phyloP scores from a whole-genome alignment of 2,329 filamentous ascomycete genomes.

The Beauveria scarabaeidicola region DNA sequence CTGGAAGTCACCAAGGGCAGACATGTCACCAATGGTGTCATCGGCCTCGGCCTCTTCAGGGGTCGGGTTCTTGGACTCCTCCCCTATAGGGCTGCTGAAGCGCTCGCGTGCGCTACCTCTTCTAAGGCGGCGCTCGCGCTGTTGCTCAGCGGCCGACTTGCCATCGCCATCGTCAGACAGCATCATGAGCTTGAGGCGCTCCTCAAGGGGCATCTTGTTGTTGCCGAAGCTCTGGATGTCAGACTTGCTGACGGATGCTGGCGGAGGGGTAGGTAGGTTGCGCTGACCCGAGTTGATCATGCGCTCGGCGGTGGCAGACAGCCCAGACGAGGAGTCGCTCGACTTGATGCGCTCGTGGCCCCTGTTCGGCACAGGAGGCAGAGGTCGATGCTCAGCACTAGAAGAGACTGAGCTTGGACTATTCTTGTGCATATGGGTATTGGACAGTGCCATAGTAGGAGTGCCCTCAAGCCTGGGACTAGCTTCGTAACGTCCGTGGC shows the following conservation, averaged over 20 bases:
- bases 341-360: conserved; percentile 28
- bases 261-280: conserved; percentile 64
- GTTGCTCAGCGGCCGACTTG: conserved; percentile 54
- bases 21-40: conserved; percentile 52
- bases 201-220: conserved; percentile 73
- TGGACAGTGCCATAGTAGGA: conserved; percentile 33
- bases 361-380: conserved; percentile 71
- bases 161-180: conserved; percentile 56
- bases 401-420: conserved; percentile 69
- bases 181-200: conserved; percentile 83
- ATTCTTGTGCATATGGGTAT: conserved; percentile 43
- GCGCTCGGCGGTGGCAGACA: conserved; percentile 64
- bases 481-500: conserved; percentile 46
- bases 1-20: conserved; percentile 53
- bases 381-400: conserved; percentile 71
- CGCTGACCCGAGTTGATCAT: conserved; percentile 54
- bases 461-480: conserved; percentile 56
- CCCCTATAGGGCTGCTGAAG: conserved; percentile 35
- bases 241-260: conserved; percentile 58
- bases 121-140: conserved; percentile 61
- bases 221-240: conserved; percentile 72
- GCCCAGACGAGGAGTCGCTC: conserved; percentile 47
- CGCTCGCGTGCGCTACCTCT: conserved; percentile 48
- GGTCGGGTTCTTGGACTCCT: conserved; percentile 17
- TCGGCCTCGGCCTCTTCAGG: conserved; percentile 44